Base-by-base conservation (phyloP, 2,329 filamentous ascomycete genomes). In the Cordyceps fumosorosea region DNA sequence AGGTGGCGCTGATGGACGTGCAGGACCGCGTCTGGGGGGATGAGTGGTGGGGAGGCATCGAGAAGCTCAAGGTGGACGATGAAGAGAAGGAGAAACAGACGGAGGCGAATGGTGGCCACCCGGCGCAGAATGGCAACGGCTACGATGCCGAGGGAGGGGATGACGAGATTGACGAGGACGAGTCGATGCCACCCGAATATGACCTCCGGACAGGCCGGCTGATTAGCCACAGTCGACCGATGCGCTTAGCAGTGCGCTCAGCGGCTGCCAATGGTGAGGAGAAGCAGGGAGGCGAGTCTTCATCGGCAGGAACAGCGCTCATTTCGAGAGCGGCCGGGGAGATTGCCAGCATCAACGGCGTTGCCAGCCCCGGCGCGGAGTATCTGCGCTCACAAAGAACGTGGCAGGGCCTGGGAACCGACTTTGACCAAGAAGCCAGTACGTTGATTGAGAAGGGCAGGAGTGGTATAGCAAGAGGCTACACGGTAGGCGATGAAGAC, bases 351-450 rank as follows among this genome's bases (percentile, higher is more conserved):
- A 86, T 98, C 67, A 93, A 93, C 57, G 91, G 92, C 7, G 84
- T 93, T 0, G 81, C 89, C n/a, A 98, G 93, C 52, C 95, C 95
- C 0, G 95, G 91, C 0, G 95, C 95, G 0, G 91, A 97, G 73
- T 98, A 85, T 68, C 77, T 99, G 65, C 84, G 88, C 37, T 89
- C 88, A 3, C 85, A 93, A 69, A 79, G 95, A 62, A 96, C 91
- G 4, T 99, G 95, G 95, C 89, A 89, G 70, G 95, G 95, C 0
- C 76, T 99, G 26, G 95, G 95, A 0, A 96, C 86, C 65, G 95
- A 99, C 72, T 96, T 92, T 69, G 66, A 76, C n/a, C 77, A 77
- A 16, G 81, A 84, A 59, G 76, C 78, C n/a, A 78, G 89, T 62
- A 87, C 89, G 1, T 73, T 84, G 20, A 83, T 99, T 62, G 91